Percentiles rank a stretch among this genome's conserved stretches.
Evolutionary conservation across 495 filamentous ascomycete species (phyloP).

Genomic region (Annulohypoxylon bovei): DNA sequence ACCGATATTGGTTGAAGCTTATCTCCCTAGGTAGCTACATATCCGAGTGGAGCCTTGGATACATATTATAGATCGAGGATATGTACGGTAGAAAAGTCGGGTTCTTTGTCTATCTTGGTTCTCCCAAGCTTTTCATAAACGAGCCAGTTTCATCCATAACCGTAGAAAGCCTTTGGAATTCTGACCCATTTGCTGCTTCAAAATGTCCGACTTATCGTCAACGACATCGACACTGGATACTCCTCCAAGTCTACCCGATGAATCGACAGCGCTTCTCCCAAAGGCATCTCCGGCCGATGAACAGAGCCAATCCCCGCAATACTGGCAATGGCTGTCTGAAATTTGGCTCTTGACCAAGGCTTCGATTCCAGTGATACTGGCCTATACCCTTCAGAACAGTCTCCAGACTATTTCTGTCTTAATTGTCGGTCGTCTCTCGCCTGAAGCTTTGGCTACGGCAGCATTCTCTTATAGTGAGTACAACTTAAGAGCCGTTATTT

Average conservation of each 20-base stretch:
- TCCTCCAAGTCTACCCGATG: constrained; percentile 39
- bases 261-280: constrained; percentile 61
- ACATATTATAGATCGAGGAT: background rate
- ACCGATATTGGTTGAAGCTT: background rate
- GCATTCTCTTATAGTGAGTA: constrained; percentile 76
- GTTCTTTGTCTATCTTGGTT: background rate
- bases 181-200: background rate
- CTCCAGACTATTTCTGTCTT: constrained; percentile 87
- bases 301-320: constrained; percentile 12
- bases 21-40: background rate
- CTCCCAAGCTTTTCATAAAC: background rate
- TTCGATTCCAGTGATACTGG: constrained; percentile 84
- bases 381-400: constrained; percentile 89
- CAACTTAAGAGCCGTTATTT: background rate
- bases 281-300: constrained; percentile 44
- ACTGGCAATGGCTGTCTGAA: constrained; percentile 63
- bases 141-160: background rate
- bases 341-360: constrained; percentile 73
- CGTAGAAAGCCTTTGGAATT: background rate
- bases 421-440: constrained; percentile 79
- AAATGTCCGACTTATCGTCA: constrained; percentile 18
- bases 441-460: constrained; percentile 81
- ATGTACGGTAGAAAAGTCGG: background rate
- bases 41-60: constrained; percentile 6
- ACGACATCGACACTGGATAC: constrained; percentile 12